Percentiles rank a stretch among this genome's conserved stretches.
phyloP scores from a whole-genome alignment of 768 basidiomycete genomes.

The Asterophora parasitica region DNA sequence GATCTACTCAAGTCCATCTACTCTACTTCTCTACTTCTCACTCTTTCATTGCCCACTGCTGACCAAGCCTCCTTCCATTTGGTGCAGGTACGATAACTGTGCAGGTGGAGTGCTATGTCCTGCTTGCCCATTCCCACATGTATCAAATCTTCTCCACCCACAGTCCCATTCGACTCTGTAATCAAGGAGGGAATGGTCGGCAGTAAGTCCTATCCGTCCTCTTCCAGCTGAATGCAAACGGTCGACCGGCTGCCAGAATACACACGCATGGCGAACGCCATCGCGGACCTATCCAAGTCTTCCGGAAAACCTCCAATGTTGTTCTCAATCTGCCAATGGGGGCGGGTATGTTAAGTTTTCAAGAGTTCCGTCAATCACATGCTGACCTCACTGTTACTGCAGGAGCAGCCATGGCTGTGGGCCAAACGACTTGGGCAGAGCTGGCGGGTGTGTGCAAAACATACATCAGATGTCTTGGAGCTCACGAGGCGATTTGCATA shows the following conservation, averaged over 20 bases:
- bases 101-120: too few relatives aligned
- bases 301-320: constrained; percentile 47
- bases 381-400: neutral
- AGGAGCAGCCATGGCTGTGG: constrained; percentile 56
- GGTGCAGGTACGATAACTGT: constrained; percentile 52
- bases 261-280: constrained; percentile 58
- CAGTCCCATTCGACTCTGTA: constrained; percentile 56
- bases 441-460: constrained; percentile 49
- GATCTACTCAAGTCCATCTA: constrained; percentile 55
- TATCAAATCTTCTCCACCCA: neutral
- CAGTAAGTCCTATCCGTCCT: constrained; percentile 30
- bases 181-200: constrained; percentile 52
- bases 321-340: constrained; percentile 64
- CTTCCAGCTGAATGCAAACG: neutral
- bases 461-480: too few relatives aligned
- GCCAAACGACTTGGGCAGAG: constrained; percentile 51
- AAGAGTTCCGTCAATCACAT: too few relatives aligned
- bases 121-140: neutral
- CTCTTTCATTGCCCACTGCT: too few relatives aligned
- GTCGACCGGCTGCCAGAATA: constrained; percentile 26
- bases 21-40: neutral
- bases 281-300: constrained; percentile 41
- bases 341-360: constrained; percentile 47
- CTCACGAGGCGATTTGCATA: too few relatives aligned
- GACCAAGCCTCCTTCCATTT: neutral